Base-by-base conservation (phyloP, 805 yeast species). In the Candida nonsorbophila region DNA sequence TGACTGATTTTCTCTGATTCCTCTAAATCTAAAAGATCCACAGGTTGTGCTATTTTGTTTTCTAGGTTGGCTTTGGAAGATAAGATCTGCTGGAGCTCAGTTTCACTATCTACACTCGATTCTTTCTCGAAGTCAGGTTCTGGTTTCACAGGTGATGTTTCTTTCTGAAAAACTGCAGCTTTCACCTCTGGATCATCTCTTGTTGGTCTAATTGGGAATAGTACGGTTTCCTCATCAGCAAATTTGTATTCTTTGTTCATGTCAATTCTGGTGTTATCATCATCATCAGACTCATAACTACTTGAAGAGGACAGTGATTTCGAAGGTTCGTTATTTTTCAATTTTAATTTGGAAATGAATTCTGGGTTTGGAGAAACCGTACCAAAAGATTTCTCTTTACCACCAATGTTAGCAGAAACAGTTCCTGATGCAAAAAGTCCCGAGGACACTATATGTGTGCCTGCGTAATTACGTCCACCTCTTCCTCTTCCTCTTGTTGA, bases 351-450 rank as follows among this genome's bases (percentile, higher is more conserved):
- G 4, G 22, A 20, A 16, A 33, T 22, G 24, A 33, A 33, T 9
- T 33, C 32, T 2, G 73, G 67, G 4, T 67, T 51, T 6, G 66
- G 53, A 6, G 68, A 54, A 4, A 42, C 48, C 12, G 61, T 43
- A 29, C 19, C 46, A 49, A 36, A 68, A 47, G 49, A 55, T 51
- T 40, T 40, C 31, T 53, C 66, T 16, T 31, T 31, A 5, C 62
- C 40, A 3, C 42, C 40, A 25, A 49, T 53, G 4, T 69, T 69
- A 37, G 70, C 42, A 2, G 74, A 56, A 3, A 72, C 76, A 1
- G 72, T 63, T 8, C 86, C 87, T 20, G 79, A 68, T 5, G 88
- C 74, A 32, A 84, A 59, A 0, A 90, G 86, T 11, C 94, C 94
- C 1, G 83, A 63, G 3, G 82, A 69, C 5, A 83, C 79, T 20